Conservation (phyloP, 2,329 filamentous ascomycete genomes). For the Colletotrichum liriopes region DNA sequence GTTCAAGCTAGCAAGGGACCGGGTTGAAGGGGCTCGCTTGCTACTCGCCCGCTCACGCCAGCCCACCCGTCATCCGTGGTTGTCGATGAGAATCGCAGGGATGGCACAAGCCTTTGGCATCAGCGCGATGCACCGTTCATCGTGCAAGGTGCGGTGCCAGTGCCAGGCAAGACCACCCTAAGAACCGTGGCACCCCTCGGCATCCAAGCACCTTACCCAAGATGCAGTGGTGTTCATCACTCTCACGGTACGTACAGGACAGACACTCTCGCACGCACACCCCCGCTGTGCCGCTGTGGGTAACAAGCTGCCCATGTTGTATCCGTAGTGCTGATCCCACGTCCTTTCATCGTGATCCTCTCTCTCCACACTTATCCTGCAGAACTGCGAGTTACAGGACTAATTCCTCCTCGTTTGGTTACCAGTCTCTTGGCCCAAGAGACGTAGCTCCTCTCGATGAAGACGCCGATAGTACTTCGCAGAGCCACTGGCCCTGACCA, state of each 20-base stretch:
- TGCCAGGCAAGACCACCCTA: slow-evolving; percentile 11
- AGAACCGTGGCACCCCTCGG: slow-evolving; percentile 20
- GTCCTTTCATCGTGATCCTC: slow-evolving; percentile 32
- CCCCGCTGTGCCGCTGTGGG: slow-evolving; percentile 1
- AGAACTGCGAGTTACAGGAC: not conserved
- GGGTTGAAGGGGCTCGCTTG: not conserved
- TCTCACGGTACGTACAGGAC: slow-evolving; percentile 5
- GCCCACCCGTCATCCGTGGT: not conserved
- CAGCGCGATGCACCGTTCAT: not conserved
- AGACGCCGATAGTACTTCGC: not conserved
- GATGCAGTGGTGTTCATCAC: slow-evolving; percentile 18
- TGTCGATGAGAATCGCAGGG: slow-evolving; percentile 15
- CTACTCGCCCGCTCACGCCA: slow-evolving; percentile 3
- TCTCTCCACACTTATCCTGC: not conserved
- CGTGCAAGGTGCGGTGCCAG: not conserved
- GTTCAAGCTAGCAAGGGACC: slow-evolving; percentile 34
- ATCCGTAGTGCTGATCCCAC: slow-evolving; percentile 23
- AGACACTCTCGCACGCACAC: slow-evolving; percentile 5
- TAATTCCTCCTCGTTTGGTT: not conserved
- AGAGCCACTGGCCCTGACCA: not conserved
- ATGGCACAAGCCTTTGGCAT: slow-evolving; percentile 31
- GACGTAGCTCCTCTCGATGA: not conserved
- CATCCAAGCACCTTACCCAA: not conserved
- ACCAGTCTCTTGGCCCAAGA: not conserved
- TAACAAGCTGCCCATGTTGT: not conserved